Base-by-base conservation (phyloP, 1,284 basidiomycete genomes). In the Rhizopogon hawkerae region DNA sequence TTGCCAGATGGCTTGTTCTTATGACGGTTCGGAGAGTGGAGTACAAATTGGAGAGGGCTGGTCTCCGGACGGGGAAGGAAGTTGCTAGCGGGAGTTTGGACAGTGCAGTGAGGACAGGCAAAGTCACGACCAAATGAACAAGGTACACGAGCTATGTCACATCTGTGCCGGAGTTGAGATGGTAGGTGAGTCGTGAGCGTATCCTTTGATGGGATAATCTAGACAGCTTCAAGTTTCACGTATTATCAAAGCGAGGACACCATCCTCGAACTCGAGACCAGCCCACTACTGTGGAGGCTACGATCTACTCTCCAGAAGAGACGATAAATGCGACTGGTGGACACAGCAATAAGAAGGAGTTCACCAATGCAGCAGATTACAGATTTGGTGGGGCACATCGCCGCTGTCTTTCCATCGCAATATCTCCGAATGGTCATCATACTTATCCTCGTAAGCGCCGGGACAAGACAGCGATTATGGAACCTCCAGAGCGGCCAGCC, bases 41-140 rank as follows among this genome's bases (percentile, higher is more conserved):
- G 24, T 26, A 26, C 24, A 26, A 3, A 26, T 26, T 26, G 1
- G 2, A 4, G 24, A 8, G 6, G 6, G 8, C 24, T 26, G 24
- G 14, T 65, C 64, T 35, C 55, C 62, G 31, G 63, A 62, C 4
- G 60, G n/a, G n/a, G n/a, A 65, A 49, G 24, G 55, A 51, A 5
- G 49, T 62, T 37, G 60, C 54, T 13, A 63, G 63, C 41, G 63
- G 60, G 50, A 60, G 63, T 43, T 62, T 63, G 1, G 63, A 65
- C 23, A 63, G 63, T 48, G 60, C 60, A 29, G 41, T 65, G 60
- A 55, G 60, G 60, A 43, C 58, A 21, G 43, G 50, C 11, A 54
- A 37, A 10, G 33, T 34, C 13, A n/a, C 3, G 3, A 11, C 33
- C 1, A 34, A 33, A 34, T 34, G 10, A 13, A 13, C 33, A 5